Evolutionary conservation across 805 yeast genomes (phyloP).

Genomic region (Candida ipomoeae): DNA sequence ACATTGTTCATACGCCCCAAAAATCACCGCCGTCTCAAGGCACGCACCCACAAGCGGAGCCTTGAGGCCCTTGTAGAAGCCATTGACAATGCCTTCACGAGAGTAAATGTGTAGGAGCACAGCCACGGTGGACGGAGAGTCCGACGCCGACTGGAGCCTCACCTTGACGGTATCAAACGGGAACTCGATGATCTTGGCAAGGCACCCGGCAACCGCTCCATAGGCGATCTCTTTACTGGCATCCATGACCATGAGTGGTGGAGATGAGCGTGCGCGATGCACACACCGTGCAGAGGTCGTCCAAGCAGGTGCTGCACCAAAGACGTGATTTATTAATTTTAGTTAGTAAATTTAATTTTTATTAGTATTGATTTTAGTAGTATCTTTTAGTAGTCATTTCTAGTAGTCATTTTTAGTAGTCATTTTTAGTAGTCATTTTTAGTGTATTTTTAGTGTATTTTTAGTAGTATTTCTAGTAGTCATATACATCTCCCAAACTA

Average conservation of each 20-base stretch:
- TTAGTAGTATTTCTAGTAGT: too few relatives aligned
- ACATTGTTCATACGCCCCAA: slow-evolving; percentile 53
- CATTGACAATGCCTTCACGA: slow-evolving; percentile 65
- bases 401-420: too few relatives aligned
- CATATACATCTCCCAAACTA: too few relatives aligned
- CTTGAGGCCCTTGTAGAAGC: slow-evolving; percentile 74
- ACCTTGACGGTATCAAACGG: slow-evolving; percentile 95
- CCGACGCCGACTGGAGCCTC: slow-evolving; percentile 60
- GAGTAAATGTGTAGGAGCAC: slow-evolving; percentile 59
- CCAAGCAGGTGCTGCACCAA: too few relatives aligned
- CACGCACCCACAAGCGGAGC: slow-evolving; percentile 89
- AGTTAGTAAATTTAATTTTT: too few relatives aligned
- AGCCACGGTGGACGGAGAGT: slow-evolving; percentile 51
- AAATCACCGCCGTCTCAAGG: slow-evolving; percentile 79
- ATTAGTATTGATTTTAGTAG: too few relatives aligned
- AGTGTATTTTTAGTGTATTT: too few relatives aligned
- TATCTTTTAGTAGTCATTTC: too few relatives aligned
- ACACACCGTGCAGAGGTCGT: background rate
- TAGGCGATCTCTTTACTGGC: slow-evolving; percentile 39
- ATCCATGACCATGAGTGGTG: slow-evolving; percentile 4
- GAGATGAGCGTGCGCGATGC: background rate
- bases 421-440: too few relatives aligned
- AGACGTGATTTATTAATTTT: too few relatives aligned
- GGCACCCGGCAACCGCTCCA: slow-evolving; percentile 69
- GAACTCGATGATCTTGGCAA: slow-evolving; percentile 81